Conservation (phyloP, 202 grass and related monocot genomes). For the Eragrostis tef region DNA sequence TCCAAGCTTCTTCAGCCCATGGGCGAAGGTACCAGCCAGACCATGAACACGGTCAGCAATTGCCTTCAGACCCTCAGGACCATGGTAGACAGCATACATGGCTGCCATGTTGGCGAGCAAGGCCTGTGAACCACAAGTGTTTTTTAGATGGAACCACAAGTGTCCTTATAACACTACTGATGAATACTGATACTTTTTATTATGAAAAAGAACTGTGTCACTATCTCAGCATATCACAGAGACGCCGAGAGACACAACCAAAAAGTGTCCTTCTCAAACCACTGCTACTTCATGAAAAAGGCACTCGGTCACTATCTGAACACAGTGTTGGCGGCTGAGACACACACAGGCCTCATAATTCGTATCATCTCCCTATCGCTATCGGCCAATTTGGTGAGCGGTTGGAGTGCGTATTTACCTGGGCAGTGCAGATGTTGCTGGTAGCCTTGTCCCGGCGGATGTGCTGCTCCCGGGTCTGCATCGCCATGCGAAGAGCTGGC, state of each 20-base stretch:
- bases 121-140: constrained; percentile 56
- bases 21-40: constrained; percentile 74
- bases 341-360: neutral
- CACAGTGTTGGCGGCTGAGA: neutral
- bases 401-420: constrained; percentile 55
- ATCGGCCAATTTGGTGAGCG: constrained; percentile 45
- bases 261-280: neutral
- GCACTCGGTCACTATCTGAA: constrained; percentile 4
- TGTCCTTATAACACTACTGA: neutral
- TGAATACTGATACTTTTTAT: neutral
- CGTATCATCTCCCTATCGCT: constrained; percentile 4
- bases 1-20: constrained; percentile 86
- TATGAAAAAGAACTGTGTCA: neutral
- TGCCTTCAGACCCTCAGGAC: constrained; percentile 80
- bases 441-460: constrained; percentile 98
- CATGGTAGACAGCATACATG: constrained; percentile 98
- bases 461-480: constrained; percentile 99
- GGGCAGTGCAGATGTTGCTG: constrained; percentile 98
- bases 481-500: constrained; percentile 92
- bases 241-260: too few relatives aligned
- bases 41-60: constrained; percentile 94
- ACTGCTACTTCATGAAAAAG: neutral
- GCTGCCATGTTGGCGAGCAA: constrained; percentile 98
- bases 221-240: neutral
- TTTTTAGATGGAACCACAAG: too few relatives aligned